These are phyloP conservation scores for Salix udensis DNA, from an alignment of 345 rosid genomes.

Conservation along the genomic window DNA sequence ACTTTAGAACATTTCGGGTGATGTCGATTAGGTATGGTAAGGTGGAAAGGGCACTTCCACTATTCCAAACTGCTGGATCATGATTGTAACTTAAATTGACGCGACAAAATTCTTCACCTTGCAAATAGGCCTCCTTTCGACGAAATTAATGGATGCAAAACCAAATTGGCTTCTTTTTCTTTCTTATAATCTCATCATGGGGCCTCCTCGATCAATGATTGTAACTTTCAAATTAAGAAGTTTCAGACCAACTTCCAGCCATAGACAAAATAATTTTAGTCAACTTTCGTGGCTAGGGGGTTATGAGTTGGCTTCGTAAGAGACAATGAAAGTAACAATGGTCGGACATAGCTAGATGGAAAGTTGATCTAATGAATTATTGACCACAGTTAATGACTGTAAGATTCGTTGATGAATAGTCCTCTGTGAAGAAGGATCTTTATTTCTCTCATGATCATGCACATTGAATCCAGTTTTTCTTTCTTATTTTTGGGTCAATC, in stretches of 20 bases:
- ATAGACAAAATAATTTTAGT: neutral
- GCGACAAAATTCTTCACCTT: neutral
- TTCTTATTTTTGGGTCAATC: no score
- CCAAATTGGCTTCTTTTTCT: neutral
- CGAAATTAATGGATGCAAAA: neutral
- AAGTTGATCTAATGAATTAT: no score
- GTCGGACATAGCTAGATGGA: no score
- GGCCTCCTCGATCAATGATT: neutral
- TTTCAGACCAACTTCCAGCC: neutral
- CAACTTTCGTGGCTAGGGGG: no score
- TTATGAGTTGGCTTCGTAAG: no score
- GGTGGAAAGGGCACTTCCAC: neutral
- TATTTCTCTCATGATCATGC: no score
- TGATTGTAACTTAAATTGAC: neutral
- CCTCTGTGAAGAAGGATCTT: no score
- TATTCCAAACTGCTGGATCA: neutral
- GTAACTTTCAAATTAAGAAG: neutral
- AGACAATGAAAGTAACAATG: no score
- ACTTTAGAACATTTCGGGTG: neutral
- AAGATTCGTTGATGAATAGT: no score
- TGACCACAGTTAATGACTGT: no score
- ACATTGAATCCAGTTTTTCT: no score
- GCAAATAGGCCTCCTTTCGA: neutral
- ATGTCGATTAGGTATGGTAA: neutral
- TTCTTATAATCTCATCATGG: neutral